Evolutionary conservation across 768 basidiomycete species (phyloP).

Genomic region (Termitomyces sp.): DNA sequence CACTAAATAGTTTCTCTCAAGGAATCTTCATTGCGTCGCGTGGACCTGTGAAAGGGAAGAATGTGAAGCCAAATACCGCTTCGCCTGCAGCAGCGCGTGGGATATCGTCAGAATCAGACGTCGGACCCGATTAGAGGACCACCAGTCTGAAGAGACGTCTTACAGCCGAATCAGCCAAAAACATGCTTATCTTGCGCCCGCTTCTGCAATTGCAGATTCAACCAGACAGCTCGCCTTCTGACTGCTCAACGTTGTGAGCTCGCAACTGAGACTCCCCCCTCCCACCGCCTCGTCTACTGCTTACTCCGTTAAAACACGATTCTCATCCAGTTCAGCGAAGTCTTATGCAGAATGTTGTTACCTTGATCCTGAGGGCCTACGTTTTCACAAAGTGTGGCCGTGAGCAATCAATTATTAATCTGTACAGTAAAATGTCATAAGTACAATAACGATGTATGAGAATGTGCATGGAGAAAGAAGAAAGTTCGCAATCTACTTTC

Average conservation of each 20-base stretch:
- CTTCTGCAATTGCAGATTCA: conserved; percentile 42
- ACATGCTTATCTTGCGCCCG: conserved; percentile 31
- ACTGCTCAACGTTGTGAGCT: not conserved
- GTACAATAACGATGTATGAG: not conserved
- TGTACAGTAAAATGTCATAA: not conserved
- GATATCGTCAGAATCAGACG: conserved; percentile 35
- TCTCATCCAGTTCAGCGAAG: not conserved
- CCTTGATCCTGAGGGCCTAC: too few species aligned
- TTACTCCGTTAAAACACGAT: conserved; percentile 15
- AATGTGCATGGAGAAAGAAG: not conserved
- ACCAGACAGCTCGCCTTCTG: conserved; percentile 8
- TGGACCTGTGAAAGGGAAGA: not conserved
- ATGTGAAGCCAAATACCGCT: conserved; percentile 10
- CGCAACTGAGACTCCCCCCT: conserved; percentile 17
- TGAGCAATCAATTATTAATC: too few species aligned
- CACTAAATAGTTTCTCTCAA: conserved; percentile 18
- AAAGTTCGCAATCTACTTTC: conserved; percentile 20
- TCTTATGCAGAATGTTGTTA: too few species aligned
- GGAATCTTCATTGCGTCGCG: conserved; percentile 18
- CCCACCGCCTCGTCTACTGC: conserved; percentile 17
- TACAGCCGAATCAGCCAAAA: conserved; percentile 19
- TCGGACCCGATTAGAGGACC: conserved; percentile 37
- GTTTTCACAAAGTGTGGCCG: too few species aligned
- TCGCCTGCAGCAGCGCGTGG: conserved; percentile 16
- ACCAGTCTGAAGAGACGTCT: conserved; percentile 39